Evolutionary conservation across 306 rosid species (phyloP).

Genomic region (Prunus salicina): DNA sequence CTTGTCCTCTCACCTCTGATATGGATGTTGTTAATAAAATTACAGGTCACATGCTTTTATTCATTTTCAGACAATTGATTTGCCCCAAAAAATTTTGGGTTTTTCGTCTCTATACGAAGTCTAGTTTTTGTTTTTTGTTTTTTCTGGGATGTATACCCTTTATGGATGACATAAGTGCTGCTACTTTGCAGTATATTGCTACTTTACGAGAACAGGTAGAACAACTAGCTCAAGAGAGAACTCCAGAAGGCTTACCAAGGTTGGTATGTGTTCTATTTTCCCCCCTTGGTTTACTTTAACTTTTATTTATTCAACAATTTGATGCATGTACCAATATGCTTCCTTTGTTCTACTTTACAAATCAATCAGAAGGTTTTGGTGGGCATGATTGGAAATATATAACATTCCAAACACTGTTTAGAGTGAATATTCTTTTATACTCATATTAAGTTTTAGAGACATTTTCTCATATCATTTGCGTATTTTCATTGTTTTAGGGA

Average conservation of each 20-base stretch:
- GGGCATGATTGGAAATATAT: neutral
- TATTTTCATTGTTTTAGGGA: neutral
- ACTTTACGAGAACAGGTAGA: conserved; percentile 82
- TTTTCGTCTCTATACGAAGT: neutral
- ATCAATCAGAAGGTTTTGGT: neutral
- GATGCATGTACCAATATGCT: neutral
- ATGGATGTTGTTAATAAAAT: neutral
- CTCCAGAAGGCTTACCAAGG: conserved; percentile 79
- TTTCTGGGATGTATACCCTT: neutral
- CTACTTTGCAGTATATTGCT: conserved; percentile 70
- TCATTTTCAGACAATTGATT: neutral
- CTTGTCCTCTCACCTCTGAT: neutral
- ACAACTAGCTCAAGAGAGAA: conserved; percentile 82
- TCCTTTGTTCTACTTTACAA: neutral
- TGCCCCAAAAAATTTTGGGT: neutral
- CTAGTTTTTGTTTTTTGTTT: neutral
- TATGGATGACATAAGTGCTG: neutral
- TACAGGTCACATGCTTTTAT: neutral
- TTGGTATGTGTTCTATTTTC: conserved; percentile 7
- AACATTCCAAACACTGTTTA: neutral
- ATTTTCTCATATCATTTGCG: neutral
- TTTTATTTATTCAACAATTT: neutral
- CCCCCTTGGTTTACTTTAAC: conserved; percentile 5
- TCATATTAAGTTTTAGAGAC: neutral
- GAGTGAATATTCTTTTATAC: neutral